Conservation (phyloP, 768 basidiomycete species). For the Termitomyces bulborhizus region DNA sequence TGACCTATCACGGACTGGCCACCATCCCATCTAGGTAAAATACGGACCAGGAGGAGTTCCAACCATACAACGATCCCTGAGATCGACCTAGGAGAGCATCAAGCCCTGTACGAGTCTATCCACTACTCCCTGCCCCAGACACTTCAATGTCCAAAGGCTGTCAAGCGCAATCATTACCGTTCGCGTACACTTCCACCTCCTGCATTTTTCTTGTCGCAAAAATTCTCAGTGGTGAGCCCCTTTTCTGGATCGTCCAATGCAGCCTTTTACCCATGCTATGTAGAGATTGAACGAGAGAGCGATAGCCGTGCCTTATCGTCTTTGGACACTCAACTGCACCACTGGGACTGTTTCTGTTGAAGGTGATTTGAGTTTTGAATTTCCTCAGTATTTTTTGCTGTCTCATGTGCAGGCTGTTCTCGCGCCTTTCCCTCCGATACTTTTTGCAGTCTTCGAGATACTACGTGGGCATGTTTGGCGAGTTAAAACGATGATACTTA, state of each 20-base stretch:
- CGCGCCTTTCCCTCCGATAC: slow-evolving; percentile 3
- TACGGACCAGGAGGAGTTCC: slow-evolving; percentile 2
- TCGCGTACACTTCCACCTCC: slow-evolving; percentile 32
- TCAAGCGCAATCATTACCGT: slow-evolving; percentile 15
- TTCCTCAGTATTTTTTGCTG: background rate
- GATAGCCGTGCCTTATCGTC: slow-evolving; percentile 17
- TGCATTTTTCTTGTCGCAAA: slow-evolving; percentile 16
- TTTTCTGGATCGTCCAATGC: slow-evolving; percentile 1
- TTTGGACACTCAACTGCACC: background rate
- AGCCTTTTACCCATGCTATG: slow-evolving; percentile 20
- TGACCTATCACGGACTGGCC: slow-evolving; percentile 1
- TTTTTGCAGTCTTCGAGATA: background rate
- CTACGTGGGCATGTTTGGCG: background rate
- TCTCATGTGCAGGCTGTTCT: background rate
- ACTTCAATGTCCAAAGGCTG: slow-evolving; percentile 17
- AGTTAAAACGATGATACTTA: background rate
- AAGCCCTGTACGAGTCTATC: slow-evolving; percentile 19
- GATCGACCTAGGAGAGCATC: slow-evolving; percentile 9
- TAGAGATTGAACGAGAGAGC: slow-evolving; percentile 40
- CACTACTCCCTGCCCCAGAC: slow-evolving; percentile 13
- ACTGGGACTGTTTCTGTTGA: background rate
- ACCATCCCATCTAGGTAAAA: slow-evolving; percentile 4
- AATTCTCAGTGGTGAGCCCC: slow-evolving; percentile 2
- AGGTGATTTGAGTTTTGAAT: background rate
- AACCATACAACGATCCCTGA: background rate